Evolutionary conservation across 441 rosid species (phyloP).

Genomic region (Sinapis alba): DNA sequence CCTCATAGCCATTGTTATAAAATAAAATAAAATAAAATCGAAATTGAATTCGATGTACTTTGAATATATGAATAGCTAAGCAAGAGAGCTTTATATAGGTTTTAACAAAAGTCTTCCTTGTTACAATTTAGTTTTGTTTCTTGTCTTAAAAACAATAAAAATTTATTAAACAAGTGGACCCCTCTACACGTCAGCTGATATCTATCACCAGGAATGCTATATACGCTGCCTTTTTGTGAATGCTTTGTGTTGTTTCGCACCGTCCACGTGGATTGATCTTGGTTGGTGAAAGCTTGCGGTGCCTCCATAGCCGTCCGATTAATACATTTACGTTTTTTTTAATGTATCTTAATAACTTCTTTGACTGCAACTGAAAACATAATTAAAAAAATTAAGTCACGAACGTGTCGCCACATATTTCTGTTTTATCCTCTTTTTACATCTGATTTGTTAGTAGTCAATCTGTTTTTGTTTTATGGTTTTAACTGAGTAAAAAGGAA

Average conservation of each 20-base stretch:
- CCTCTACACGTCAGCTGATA: conserved; percentile 28
- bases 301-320: conserved; percentile 39
- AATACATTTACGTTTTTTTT: background rate
- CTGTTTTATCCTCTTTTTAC: conserved; percentile 13
- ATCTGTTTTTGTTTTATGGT: background rate
- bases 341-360: background rate
- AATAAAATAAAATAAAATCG: background rate
- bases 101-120: conserved; percentile 16
- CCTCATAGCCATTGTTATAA: conserved; percentile 53
- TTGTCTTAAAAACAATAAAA: background rate
- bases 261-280: conserved; percentile 50
- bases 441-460: background rate
- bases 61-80: background rate
- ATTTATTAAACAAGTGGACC: background rate
- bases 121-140: background rate
- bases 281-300: background rate
- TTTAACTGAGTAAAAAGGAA: background rate
- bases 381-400: background rate
- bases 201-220: conserved; percentile 17
- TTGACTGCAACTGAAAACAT: conserved; percentile 6
- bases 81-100: conserved; percentile 33
- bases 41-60: conserved; percentile 19
- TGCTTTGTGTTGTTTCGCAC: conserved; percentile 9
- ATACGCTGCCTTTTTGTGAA: conserved; percentile 29
- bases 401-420: conserved; percentile 39